Evolutionary conservation across 495 filamentous ascomycete genomes (phyloP).

Genomic region (Podospora didyma): DNA sequence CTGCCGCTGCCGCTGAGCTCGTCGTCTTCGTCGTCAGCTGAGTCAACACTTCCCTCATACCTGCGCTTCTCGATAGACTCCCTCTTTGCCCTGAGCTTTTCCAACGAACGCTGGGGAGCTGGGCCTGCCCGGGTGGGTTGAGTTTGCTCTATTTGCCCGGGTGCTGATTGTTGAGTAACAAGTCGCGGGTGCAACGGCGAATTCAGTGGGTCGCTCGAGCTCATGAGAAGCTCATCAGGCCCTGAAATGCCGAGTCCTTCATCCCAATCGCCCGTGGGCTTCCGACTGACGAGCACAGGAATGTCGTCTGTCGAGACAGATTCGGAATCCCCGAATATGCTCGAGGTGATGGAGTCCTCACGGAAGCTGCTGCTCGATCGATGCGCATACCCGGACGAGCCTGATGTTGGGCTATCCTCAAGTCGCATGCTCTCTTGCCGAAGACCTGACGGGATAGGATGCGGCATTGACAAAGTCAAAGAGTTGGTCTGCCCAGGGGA

Average conservation of each 20-base stretch:
- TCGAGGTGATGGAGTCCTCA: slow-evolving; percentile 82
- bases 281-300: slow-evolving; percentile 68
- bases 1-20: slow-evolving; percentile 52
- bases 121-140: slow-evolving; percentile 39
- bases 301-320: slow-evolving; percentile 74
- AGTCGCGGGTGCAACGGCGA: slow-evolving; percentile 45
- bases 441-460: slow-evolving; percentile 57
- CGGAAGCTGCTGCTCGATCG: slow-evolving; percentile 68
- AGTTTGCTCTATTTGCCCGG: slow-evolving; percentile 54
- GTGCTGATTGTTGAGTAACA: slow-evolving; percentile 63
- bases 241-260: slow-evolving; percentile 67
- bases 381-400: slow-evolving; percentile 68
- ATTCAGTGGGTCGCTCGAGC: slow-evolving; percentile 28
- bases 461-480: slow-evolving; percentile 38
- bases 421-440: slow-evolving; percentile 57
- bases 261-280: slow-evolving; percentile 68
- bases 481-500: slow-evolving; percentile 42
- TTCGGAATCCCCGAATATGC: slow-evolving; percentile 80
- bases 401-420: slow-evolving; percentile 83
- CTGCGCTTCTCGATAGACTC: slow-evolving; percentile 72
- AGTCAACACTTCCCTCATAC: slow-evolving; percentile 70
- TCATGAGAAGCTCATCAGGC: slow-evolving; percentile 36
- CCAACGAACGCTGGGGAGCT: slow-evolving; percentile 63
- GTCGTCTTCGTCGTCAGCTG: slow-evolving; percentile 89
- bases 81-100: slow-evolving; percentile 71